Base-by-base conservation (phyloP, 495 filamentous ascomycete genomes). In the Xanthoparmelia taractica region DNA sequence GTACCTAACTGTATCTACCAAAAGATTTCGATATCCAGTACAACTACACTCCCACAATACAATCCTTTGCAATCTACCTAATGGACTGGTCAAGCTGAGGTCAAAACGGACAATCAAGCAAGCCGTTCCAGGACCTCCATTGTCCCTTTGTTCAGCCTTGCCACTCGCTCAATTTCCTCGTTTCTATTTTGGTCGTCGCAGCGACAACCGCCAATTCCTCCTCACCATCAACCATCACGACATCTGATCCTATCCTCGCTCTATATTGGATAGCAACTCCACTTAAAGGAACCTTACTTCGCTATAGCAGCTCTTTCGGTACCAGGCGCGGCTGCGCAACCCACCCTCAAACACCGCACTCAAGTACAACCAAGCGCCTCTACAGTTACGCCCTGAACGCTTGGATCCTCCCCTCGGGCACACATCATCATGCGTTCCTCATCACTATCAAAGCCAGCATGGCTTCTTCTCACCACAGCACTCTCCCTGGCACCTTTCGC, bases 401-500 rank as follows among this genome's bases (percentile, higher is more conserved):
- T 55, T 47, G 37, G 50, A 45, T 45, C 50, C 48, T 43, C 34
- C 12, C 41, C 17, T 41, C 18, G 29, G 47, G 34, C 5, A 58
- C 43, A 38, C 18, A 27, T 50, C 65, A 71, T 65, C 57, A 78
- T 78, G 76, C 67, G 67, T 57, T 69, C 66, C 54, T 66, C 66
- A 58, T 61, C 65, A 64, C 64, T 59, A 34, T 70, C 64, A 33
- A 58, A 43, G 57, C 43, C 63, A 43, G 27, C 61, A 59, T 64
- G 71, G 52, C 66, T 67, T 29, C 56, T 37, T 31, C 67, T 81
- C 63, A 70, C 78, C 64, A 73, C 77, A 66, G 68, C 77, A 56
- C 50, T 75, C 62, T 70, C 75, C 25, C 64, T 78, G 40, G 65
- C 72, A 18, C 77, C 78, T 57, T 43, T 77, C 56, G 74, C 71